phyloP scores from a whole-genome alignment of 129 eudicot genomes.

The Saposhnikovia divaricata region DNA sequence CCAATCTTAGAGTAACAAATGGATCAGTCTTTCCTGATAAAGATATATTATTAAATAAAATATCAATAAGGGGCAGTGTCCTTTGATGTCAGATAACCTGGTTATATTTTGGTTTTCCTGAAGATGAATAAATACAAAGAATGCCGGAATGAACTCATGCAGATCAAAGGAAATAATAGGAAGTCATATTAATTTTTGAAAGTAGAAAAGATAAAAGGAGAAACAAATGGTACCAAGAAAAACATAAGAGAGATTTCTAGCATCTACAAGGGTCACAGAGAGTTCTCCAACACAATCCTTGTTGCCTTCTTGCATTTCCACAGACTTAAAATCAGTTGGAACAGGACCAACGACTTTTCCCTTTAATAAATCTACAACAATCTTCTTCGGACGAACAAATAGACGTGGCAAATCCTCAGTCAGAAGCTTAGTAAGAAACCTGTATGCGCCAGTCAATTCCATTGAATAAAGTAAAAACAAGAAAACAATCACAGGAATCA shows the following conservation, averaged over 20 bases:
- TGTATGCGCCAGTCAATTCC: constrained; percentile 1
- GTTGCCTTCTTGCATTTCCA: constrained; percentile 81
- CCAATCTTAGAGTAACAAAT: constrained; percentile 67
- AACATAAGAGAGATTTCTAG: constrained; percentile 71
- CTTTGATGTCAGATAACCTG: neutral
- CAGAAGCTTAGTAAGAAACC: constrained; percentile 92
- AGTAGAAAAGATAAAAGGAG: neutral
- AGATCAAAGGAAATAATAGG: neutral
- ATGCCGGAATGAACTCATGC: neutral
- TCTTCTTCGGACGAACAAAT: constrained; percentile 96
- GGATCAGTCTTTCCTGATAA: constrained; percentile 91
- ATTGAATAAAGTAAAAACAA: neutral
- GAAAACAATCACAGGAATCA: neutral
- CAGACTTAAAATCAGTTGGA: constrained; percentile 54
- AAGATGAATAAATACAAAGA: neutral
- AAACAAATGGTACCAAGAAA: constrained; percentile 40
- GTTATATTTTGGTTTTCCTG: neutral
- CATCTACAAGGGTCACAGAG: constrained; percentile 96
- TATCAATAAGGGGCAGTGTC: neutral
- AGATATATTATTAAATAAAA: neutral
- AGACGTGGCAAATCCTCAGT: constrained; percentile 91
- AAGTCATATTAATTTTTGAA: neutral
- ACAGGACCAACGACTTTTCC: constrained; percentile 81
- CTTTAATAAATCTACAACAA: constrained; percentile 81
- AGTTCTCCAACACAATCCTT: constrained; percentile 83